Percentiles rank a stretch among this genome's conserved stretches.
Conservation (phyloP, 257 asterid genomes). For the Lycium barbarum region DNA sequence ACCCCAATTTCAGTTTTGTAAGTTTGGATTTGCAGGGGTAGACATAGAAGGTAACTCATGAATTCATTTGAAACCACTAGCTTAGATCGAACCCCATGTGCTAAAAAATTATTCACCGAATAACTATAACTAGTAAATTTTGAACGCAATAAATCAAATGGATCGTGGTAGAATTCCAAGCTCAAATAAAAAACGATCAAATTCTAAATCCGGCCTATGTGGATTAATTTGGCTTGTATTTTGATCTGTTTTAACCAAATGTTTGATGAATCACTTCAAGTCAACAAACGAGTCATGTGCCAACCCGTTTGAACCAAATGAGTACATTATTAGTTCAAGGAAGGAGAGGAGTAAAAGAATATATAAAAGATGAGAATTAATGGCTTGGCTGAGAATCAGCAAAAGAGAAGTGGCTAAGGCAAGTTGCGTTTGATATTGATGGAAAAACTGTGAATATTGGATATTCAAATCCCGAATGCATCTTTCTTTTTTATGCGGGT, state of each 20-base stretch:
- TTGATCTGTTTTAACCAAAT: neutral
- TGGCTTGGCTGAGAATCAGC: slow-evolving; percentile 30
- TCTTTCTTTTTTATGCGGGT: slow-evolving; percentile 39
- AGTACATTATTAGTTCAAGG: neutral
- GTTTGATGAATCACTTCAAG: neutral
- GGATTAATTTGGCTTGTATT: neutral
- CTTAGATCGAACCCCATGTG: neutral
- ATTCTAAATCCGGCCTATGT: neutral
- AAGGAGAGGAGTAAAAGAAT: slow-evolving; percentile 28
- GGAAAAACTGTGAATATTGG: slow-evolving; percentile 28
- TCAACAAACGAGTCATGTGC: neutral
- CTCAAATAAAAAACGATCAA: neutral
- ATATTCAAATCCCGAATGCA: slow-evolving; percentile 51
- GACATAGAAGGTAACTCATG: neutral
- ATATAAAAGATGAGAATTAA: slow-evolving; percentile 31
- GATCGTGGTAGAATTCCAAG: neutral
- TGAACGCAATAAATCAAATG: neutral
- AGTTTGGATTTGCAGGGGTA: neutral
- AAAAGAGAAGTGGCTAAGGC: slow-evolving; percentile 31
- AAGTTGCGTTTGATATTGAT: slow-evolving; percentile 34
- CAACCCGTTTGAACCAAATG: neutral
- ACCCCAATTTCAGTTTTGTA: neutral
- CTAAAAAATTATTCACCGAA: neutral
- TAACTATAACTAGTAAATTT: neutral
- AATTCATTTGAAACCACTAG: neutral